Conservation (phyloP, 495 filamentous ascomycete species). For the Talaromyces stipitatus region DNA sequence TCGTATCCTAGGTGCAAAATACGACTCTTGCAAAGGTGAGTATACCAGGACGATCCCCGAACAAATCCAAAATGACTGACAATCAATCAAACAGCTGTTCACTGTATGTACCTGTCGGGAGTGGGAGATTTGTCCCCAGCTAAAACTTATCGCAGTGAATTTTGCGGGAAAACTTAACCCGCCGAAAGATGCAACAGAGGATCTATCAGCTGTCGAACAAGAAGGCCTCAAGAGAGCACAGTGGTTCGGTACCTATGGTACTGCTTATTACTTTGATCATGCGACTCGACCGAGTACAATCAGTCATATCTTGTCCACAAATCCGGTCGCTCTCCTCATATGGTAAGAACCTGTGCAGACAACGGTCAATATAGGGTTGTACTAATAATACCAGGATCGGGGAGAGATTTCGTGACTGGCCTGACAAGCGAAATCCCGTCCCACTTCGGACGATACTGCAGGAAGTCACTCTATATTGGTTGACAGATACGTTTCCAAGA, state of each 20-base stretch:
- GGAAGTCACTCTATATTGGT: constrained; percentile 48
- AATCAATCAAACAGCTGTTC: constrained; percentile 6
- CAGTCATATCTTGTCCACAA: constrained; percentile 41
- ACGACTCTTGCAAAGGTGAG: constrained; percentile 21
- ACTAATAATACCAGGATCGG: constrained; percentile 26
- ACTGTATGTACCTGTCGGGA: constrained; percentile 5
- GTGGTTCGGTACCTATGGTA: constrained; percentile 23
- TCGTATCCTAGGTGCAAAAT: constrained; percentile 21
- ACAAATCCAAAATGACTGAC: not conserved
- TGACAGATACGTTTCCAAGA: constrained; percentile 42
- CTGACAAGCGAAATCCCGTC: constrained; percentile 25
- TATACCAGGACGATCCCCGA: not conserved
- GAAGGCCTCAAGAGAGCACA: constrained; percentile 10
- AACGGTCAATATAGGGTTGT: not conserved
- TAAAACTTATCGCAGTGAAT: constrained; percentile 7
- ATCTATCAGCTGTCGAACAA: constrained; percentile 10
- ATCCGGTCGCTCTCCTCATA: constrained; percentile 47
- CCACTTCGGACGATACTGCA: constrained; percentile 44
- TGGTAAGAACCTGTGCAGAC: constrained; percentile 27
- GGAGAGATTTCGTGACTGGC: constrained; percentile 54
- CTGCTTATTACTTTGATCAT: constrained; percentile 45
- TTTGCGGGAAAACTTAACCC: constrained; percentile 4
- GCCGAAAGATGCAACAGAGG: not conserved
- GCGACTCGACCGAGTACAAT: constrained; percentile 47
- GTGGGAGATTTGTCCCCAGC: not conserved